phyloP scores from a whole-genome alignment of 2,329 filamentous ascomycete species.

The Penicillium freii region DNA sequence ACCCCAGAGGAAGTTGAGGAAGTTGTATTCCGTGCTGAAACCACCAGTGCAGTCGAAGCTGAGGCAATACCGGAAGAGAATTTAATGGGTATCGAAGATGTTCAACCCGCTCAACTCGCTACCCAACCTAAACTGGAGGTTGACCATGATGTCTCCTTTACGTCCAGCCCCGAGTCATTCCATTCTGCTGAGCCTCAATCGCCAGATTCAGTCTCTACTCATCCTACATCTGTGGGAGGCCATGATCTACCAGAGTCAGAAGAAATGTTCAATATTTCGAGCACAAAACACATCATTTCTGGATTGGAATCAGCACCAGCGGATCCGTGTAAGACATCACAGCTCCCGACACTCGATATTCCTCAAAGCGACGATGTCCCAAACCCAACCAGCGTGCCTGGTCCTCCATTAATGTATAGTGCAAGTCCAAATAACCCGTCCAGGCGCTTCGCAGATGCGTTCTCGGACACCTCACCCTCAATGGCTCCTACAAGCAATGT shows the following conservation, averaged over 20 bases:
- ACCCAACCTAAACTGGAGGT: slow-evolving; percentile 9
- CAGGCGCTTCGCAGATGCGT: background rate
- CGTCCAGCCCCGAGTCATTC: slow-evolving; percentile 45
- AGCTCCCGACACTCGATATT: background rate
- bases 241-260: slow-evolving; percentile 3
- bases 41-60: background rate
- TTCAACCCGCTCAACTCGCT: background rate
- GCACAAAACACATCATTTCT: background rate
- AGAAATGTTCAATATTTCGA: slow-evolving; percentile 1
- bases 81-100: background rate
- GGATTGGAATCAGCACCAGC: background rate
- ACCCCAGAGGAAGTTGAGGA: background rate
- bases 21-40: background rate
- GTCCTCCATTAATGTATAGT: background rate
- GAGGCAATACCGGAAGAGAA: background rate
- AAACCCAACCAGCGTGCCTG: background rate
- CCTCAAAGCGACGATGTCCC: background rate
- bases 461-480: slow-evolving; percentile 1
- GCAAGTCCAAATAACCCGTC: background rate
- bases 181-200: slow-evolving; percentile 36
- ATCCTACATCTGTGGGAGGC: slow-evolving; percentile 22
- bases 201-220: slow-evolving; percentile 21
- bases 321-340: background rate
- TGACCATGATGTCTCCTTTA: slow-evolving; percentile 30
- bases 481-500: background rate